These are phyloP conservation scores for Xerocomellus intermedius DNA, from an alignment of 768 basidiomycete genomes.

Conservation along the genomic window DNA sequence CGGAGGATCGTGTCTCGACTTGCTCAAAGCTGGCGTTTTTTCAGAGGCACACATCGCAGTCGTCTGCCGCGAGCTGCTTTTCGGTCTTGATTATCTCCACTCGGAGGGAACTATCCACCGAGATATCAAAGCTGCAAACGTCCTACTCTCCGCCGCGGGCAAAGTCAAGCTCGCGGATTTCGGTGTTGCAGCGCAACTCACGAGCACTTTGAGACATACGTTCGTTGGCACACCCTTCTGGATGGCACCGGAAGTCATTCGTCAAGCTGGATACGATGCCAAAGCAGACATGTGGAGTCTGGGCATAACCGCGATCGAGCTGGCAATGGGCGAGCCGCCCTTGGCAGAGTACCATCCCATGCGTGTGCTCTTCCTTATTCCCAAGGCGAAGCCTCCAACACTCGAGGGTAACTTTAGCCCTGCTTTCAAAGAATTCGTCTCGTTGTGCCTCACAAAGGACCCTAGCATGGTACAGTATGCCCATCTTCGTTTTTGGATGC, in stretches of 20 bases:
- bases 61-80: constrained; percentile 87
- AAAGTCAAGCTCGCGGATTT: constrained; percentile 98
- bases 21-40: constrained; percentile 89
- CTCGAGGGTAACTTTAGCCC: constrained; percentile 83
- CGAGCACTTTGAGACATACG: constrained; percentile 90
- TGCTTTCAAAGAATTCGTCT: constrained; percentile 92
- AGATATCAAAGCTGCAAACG: constrained; percentile 98
- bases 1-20: constrained; percentile 96
- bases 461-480: constrained; percentile 59
- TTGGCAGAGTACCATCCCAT: constrained; percentile 97
- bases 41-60: constrained; percentile 94
- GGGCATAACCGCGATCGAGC: constrained; percentile 97
- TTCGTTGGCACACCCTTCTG: constrained; percentile 97
- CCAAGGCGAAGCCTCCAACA: constrained; percentile 90
- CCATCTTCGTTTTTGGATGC: neutral
- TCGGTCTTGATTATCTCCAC: constrained; percentile 96
- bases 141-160: constrained; percentile 85
- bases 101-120: constrained; percentile 95
- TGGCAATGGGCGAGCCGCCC: constrained; percentile 97
- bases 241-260: constrained; percentile 99
- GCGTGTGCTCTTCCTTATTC: constrained; percentile 97
- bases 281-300: constrained; percentile 98
- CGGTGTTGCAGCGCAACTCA: constrained; percentile 96
- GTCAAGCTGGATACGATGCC: constrained; percentile 92
- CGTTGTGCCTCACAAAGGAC: constrained; percentile 90